These are phyloP conservation scores for Candida xiaguanensis DNA, from an alignment of 805 yeast genomes.

Conservation along the genomic window DNA sequence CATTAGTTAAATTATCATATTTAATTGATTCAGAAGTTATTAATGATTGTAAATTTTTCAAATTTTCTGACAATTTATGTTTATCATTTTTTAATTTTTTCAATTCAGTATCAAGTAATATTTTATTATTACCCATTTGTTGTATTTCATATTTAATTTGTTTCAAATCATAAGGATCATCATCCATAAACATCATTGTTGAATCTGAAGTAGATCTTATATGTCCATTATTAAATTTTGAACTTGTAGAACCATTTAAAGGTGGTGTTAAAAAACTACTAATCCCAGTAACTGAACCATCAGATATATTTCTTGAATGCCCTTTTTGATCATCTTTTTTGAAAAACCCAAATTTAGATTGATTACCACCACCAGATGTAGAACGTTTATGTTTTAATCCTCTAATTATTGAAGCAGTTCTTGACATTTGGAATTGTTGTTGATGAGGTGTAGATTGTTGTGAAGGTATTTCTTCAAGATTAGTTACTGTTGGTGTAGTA, in stretches of 20 bases:
- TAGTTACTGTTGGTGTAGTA: conserved; percentile 32
- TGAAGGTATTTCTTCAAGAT: conserved; percentile 19
- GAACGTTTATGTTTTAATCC: conserved; percentile 40
- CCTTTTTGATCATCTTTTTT: conserved; percentile 19
- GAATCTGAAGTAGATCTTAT: conserved; percentile 45
- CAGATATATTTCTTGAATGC: conserved; percentile 39
- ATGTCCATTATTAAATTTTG: conserved; percentile 19
- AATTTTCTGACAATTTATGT: conserved; percentile 13
- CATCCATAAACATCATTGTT: conserved; percentile 14
- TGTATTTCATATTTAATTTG: conserved; percentile 34
- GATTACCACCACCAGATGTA: conserved; percentile 34
- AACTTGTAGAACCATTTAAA: neutral
- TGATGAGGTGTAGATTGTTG: conserved; percentile 3
- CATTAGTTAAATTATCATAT: conserved; percentile 44
- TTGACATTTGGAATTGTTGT: neutral
- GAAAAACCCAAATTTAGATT: conserved; percentile 31
- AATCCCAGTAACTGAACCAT: conserved; percentile 25
- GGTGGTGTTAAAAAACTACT: conserved; percentile 10
- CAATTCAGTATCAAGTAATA: conserved; percentile 21
- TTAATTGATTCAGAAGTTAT: conserved; percentile 38
- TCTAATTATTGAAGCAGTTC: conserved; percentile 7
- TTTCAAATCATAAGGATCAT: conserved; percentile 11
- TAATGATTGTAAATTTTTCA: conserved; percentile 40
- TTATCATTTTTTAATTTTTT: conserved; percentile 27
- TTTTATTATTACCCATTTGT: conserved; percentile 26